A percentile compares a stretch with the other conserved stretches of the same genome.
Evolutionary conservation across 768 basidiomycete genomes (phyloP).

Genomic region (Favolaschia claudopus): DNA sequence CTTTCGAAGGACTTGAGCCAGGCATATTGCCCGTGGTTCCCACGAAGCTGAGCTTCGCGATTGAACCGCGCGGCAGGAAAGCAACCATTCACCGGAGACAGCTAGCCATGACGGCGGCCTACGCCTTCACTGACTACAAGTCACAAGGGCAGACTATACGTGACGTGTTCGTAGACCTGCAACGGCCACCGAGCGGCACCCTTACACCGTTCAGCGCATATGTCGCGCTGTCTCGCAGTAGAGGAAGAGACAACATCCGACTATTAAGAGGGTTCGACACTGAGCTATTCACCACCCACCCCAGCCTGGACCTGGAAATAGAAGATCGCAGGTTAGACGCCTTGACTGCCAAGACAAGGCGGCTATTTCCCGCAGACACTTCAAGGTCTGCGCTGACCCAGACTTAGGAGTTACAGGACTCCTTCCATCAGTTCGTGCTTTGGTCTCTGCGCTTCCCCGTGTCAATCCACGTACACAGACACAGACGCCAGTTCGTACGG

Average conservation of each 20-base stretch:
- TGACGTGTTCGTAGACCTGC: conserved; percentile 45
- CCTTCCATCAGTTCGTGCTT: too few species aligned
- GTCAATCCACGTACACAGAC: too few species aligned
- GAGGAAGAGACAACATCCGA: conserved; percentile 36
- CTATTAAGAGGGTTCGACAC: conserved; percentile 41
- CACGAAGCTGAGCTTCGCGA: conserved; percentile 1
- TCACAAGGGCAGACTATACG: conserved; percentile 48
- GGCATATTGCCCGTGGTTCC: conserved; percentile 37
- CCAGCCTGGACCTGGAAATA: conserved; percentile 13
- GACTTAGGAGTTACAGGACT: too few species aligned
- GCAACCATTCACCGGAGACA: conserved; percentile 32
- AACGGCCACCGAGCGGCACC: conserved; percentile 29
- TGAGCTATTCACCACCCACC: conserved; percentile 33
- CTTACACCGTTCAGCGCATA: conserved; percentile 42
- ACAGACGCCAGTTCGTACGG: too few species aligned
- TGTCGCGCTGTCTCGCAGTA: conserved; percentile 43
- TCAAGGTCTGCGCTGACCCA: too few species aligned
- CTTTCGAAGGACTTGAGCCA: conserved; percentile 34
- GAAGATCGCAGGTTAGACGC: conserved; percentile 34
- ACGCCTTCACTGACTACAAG: conserved; percentile 51
- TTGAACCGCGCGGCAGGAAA: background rate
- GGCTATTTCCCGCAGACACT: too few species aligned
- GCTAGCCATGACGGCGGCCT: conserved; percentile 41
- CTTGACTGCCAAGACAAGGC: too few species aligned
- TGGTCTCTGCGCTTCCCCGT: too few species aligned